A percentile compares a stretch with the other conserved stretches of the same genome.
Conservation (phyloP, 495 filamentous ascomycete genomes). For the Lichenothelia convexa region DNA sequence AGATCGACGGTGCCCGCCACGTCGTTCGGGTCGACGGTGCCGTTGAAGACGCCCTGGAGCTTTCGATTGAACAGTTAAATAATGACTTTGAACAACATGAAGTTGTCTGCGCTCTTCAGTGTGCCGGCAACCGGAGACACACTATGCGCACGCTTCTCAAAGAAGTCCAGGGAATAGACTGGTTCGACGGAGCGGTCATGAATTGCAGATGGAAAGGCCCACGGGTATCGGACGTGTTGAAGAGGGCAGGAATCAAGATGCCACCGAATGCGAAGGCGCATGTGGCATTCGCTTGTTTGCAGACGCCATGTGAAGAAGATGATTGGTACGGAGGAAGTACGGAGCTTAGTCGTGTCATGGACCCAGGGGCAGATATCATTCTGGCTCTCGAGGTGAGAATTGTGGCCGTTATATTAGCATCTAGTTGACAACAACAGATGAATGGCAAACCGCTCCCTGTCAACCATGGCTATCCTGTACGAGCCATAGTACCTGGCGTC, state of each 20-base stretch:
- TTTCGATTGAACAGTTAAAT: conserved; percentile 23
- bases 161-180: conserved; percentile 44
- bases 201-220: conserved; percentile 42
- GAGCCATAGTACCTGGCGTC: conserved; percentile 20
- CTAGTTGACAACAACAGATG: conserved; percentile 11
- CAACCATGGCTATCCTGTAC: conserved; percentile 20
- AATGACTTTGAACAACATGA: conserved; percentile 32
- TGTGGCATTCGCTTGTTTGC: conserved; percentile 35
- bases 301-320: conserved; percentile 33
- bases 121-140: conserved; percentile 45
- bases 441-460: conserved; percentile 17
- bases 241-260: conserved; percentile 18
- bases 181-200: conserved; percentile 45
- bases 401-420: background rate
- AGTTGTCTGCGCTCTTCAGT: conserved; percentile 38
- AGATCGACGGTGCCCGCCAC: conserved; percentile 24
- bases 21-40: conserved; percentile 26
- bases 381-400: conserved; percentile 33
- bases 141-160: conserved; percentile 44
- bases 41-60: conserved; percentile 16
- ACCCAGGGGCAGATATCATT: conserved; percentile 29
- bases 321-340: conserved; percentile 38
- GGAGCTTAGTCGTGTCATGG: conserved; percentile 28
- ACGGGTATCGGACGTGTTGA: conserved; percentile 34
- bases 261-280: conserved; percentile 13